phyloP scores from a whole-genome alignment of 192 early-diverging fungal species.

The Backusella circina region DNA sequence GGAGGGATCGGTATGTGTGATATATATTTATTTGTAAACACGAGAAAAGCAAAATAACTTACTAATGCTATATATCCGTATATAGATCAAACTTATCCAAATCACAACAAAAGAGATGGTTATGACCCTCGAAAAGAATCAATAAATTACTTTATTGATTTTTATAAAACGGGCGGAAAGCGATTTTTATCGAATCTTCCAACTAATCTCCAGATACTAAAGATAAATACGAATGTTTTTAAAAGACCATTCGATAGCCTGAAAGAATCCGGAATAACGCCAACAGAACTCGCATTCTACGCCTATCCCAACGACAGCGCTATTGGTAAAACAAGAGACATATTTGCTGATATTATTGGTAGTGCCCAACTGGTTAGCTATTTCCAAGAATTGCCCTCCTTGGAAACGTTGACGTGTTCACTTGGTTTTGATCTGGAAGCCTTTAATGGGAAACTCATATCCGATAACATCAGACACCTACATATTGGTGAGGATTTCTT shows the following conservation, averaged over 20 bases:
- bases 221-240: neutral
- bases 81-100: neutral
- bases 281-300: neutral
- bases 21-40: neutral
- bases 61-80: too few relatives aligned
- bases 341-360: neutral
- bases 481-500: neutral
- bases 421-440: neutral
- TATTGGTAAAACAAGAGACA: neutral
- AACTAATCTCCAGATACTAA: neutral
- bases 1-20: neutral
- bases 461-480: neutral
- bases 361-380: neutral
- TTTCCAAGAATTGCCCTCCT: neutral
- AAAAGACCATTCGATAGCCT: neutral
- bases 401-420: neutral
- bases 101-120: neutral
- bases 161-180: neutral
- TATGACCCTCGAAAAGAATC: neutral
- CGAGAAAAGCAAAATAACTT: too few relatives aligned
- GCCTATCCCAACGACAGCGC: neutral
- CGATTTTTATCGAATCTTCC: neutral
- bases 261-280: neutral
- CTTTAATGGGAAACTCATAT: neutral
- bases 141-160: neutral